Conservation (phyloP, 768 basidiomycete genomes). For the Russula sp. region DNA sequence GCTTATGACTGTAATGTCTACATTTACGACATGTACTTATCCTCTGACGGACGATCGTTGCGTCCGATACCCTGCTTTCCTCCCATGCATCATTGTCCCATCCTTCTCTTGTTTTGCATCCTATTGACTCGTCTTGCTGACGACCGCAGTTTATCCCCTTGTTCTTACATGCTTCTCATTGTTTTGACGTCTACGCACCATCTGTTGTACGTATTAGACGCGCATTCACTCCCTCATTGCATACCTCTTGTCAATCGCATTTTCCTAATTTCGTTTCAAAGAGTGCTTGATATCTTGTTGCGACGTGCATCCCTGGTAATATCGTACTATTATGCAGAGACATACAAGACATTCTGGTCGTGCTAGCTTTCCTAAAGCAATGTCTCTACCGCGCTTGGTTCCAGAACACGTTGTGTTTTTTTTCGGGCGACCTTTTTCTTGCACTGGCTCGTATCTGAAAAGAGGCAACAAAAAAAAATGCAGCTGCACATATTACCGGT, state of each 20-base stretch:
- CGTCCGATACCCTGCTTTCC: constrained; percentile 13
- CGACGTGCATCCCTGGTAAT: constrained; percentile 4
- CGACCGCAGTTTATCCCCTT: constrained; percentile 23
- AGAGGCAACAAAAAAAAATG: not conserved
- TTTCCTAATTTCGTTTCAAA: constrained; percentile 25
- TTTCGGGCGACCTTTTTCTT: not conserved
- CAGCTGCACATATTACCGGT: not conserved
- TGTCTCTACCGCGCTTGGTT: not conserved
- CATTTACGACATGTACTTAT: constrained; percentile 10
- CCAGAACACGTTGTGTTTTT: not conserved
- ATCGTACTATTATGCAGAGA: constrained; percentile 2
- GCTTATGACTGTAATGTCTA: constrained; percentile 14
- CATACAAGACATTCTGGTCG: constrained; percentile 1
- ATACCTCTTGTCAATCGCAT: constrained; percentile 27
- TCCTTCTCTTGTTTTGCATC: constrained; percentile 5
- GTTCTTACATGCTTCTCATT: constrained; percentile 22
- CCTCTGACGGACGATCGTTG: not conserved
- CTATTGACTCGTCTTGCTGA: constrained; percentile 7
- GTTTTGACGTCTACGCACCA: constrained; percentile 24
- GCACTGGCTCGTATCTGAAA: not conserved
- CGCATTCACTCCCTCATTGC: constrained; percentile 36
- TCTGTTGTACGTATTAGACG: constrained; percentile 66
- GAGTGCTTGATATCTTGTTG: constrained; percentile 17
- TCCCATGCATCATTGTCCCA: constrained; percentile 14
- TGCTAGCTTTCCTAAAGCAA: not conserved